Evolutionary conservation across 371 early-diverging fungal genomes (phyloP), one percentile per base, ranked within the genome.

Genomic region (Mortierella sp.): DNA sequence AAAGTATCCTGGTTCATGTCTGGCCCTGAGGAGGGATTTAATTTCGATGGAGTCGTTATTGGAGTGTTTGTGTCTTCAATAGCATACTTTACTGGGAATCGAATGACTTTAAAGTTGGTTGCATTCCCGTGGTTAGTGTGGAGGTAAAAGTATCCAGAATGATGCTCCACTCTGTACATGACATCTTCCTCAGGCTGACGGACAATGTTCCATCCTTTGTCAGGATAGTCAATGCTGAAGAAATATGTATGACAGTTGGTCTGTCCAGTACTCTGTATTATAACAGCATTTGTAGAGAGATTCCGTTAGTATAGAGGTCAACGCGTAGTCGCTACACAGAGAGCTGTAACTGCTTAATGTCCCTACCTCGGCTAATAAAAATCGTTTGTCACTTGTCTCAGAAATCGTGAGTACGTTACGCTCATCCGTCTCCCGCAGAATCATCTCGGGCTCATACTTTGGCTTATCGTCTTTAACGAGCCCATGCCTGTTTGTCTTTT

Each of bases 401-500:
- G 82, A 71, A 3, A 83, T 19, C 4, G 60, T 83, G 0, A 83
- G 60, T 4, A 85, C 80, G 43, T 86, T 68, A 4, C 74, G 40
- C 40, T 70, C 72, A 57, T 90, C 88, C 3, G 72, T 10, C 59
- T 90, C 90, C 10, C 57, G 55, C 72, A 88, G 86, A 36, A 90
- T 83, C 40, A 79, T 28, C 65, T 85, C 86, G 0, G 70, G 77
- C 21, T 65, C 58, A 45, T 47, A 58, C 16, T 38, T 47, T 19
- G 5, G 50, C 50, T 59, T 48, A 10, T 11, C 7, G 15, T 41
- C 61, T 45, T 19, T 36, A 2, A 38, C 36, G 61, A 16, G 7
- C 19, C 40, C 16, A 5, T 48, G 43, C 57, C 33, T 28, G 19
- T 58, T 67, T 28, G 43, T 32, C 13, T 50, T 5, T 57, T 41